Percentiles rank a stretch among this genome's conserved stretches.
These are phyloP conservation scores for Teunomyces funiuensis DNA, from an alignment of 805 yeast species.

Conservation along the genomic window DNA sequence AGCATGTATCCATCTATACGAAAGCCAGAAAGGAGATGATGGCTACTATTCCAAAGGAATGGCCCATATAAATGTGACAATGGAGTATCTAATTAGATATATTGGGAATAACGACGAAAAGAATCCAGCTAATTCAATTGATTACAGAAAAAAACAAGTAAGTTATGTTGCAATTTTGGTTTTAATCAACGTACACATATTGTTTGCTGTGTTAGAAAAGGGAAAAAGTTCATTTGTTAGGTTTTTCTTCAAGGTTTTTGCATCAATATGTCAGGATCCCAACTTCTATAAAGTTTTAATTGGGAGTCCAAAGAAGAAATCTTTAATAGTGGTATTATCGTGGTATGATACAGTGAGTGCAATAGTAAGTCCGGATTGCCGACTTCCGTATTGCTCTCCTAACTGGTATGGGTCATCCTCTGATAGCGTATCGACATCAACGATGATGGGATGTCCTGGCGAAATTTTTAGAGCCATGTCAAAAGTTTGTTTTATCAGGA, in stretches of 20 bases:
- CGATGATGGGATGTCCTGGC: constrained; percentile 62
- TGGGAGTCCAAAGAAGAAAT: constrained; percentile 49
- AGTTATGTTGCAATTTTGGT: constrained; percentile 45
- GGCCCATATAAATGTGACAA: constrained; percentile 53
- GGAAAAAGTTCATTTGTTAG: constrained; percentile 54
- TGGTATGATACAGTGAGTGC: constrained; percentile 64
- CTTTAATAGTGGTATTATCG: constrained; percentile 50
- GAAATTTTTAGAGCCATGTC: constrained; percentile 50
- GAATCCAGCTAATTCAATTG: background rate
- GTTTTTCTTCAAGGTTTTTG: constrained; percentile 48
- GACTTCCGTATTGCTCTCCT: constrained; percentile 53
- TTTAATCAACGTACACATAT: constrained; percentile 52
- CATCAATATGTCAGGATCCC: constrained; percentile 47
- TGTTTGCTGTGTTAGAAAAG: constrained; percentile 53
- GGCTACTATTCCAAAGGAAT: constrained; percentile 54
- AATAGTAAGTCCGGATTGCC: constrained; percentile 54
- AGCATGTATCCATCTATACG: constrained; percentile 58
- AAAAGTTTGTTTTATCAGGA: constrained; percentile 42
- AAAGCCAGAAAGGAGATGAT: constrained; percentile 47
- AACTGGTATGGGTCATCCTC: constrained; percentile 50
- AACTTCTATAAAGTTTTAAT: constrained; percentile 42
- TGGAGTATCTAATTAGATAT: constrained; percentile 52
- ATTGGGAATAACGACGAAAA: constrained; percentile 19
- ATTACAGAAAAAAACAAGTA: constrained; percentile 17
- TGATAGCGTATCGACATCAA: constrained; percentile 47